Evolutionary conservation across 805 yeast species (phyloP), one percentile per base, ranked within the genome.

Genomic region (Phaffomyces antillensis): DNA sequence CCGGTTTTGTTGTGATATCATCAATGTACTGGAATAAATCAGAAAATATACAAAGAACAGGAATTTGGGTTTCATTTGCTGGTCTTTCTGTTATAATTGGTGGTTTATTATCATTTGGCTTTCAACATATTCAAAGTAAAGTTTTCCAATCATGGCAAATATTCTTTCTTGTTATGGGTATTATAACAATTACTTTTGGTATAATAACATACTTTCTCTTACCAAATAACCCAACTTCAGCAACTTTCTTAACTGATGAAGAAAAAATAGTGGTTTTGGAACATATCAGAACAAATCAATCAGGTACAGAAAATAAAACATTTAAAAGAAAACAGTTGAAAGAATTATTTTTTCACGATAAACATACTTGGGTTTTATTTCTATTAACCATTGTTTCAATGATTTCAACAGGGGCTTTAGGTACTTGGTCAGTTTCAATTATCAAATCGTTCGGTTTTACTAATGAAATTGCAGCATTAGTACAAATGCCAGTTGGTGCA

Each of bases 1-100:
- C 81, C 1, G 79, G 81, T 0, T 69, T 77, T 40, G 70, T 78
- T 44, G 64, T 79, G 25, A 69, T 81, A 37, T 75, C 81, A 34
- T 75, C 83, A 25, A 78, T 78, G 83, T 81, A 78, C 63, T 81
- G 78, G 62, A 72, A 73, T 34, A 73, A 72, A 44, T 56, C 66
- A 5, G 81, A 77, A 48, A 81, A 76, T 55, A 63, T 72, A 35
- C 64, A 67, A 28, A 64, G 81, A 56, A 76, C 77, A 37, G 81
- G 81, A 7, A 66, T 68, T 37, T 75, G 80, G 78, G 76, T 78
- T 5, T 64, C 75, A n/a, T 76, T 71, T 62, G 78, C 81, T 1
- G 83, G 85, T 16, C 57, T 68, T 3, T 72, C 72, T 36, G 68
- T 67, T 30, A 66, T 72, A 10, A 53, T 72, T 28, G 76, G 77